Conservation (phyloP, 2,329 filamentous ascomycete genomes). For the Cladosporium cucumerinum region DNA sequence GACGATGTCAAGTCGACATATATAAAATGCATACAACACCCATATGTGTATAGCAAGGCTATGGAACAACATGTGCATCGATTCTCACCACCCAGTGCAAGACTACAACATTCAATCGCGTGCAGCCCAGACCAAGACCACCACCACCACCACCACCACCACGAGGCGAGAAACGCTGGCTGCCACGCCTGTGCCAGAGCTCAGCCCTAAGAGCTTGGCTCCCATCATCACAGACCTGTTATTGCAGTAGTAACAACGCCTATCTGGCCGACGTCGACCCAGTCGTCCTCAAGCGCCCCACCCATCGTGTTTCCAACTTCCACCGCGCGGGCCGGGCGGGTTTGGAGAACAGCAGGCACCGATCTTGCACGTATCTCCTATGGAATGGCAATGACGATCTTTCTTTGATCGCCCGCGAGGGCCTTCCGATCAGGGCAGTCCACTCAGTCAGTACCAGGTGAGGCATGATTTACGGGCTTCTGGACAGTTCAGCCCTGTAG, state of each 20-base stretch:
- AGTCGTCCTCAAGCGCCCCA: not conserved
- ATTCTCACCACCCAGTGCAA: not conserved
- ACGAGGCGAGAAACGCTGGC: not conserved
- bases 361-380: not conserved
- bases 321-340: constrained; percentile 8
- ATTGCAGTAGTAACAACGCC: constrained; percentile 8
- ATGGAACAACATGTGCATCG: not conserved
- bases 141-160: not conserved
- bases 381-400: not conserved
- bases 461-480: not conserved
- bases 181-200: not conserved
- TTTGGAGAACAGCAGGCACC: not conserved
- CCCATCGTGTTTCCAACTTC: not conserved
- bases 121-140: not conserved
- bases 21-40: not conserved
- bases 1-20: not conserved
- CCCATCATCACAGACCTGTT: constrained; percentile 5
- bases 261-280: not conserved
- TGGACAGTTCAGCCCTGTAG: not conserved
- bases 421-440: not conserved
- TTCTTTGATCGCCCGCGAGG: not conserved
- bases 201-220: constrained; percentile 14
- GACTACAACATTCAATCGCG: not conserved
- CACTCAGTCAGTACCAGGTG: not conserved
- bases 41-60: not conserved